Base-by-base conservation (phyloP, 805 yeast genomes). In the Millerozyma miso region DNA sequence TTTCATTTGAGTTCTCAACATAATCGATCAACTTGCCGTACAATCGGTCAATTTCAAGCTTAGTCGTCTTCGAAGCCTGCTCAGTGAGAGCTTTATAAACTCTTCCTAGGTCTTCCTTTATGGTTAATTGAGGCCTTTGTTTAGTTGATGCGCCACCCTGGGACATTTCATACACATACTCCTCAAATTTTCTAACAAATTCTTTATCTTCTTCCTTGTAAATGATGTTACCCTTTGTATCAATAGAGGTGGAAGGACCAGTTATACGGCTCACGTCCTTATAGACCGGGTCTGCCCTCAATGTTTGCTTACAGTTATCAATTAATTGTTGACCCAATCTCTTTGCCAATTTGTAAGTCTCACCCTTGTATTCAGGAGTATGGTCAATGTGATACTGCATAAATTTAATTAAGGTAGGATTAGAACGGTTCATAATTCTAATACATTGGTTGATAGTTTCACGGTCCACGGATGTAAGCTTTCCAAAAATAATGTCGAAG, bases 381-480 rank as follows among this genome's bases (percentile, higher is more conserved):
- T 83, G 88, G 63, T 85, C 93, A 62, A 85, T 83, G 56, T 64
- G 79, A 69, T 91, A 93, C 68, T 93, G 97, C 98, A 93, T 93
- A 65, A 91, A 89, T 60, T 90, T 91, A 57, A 93, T 86, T 60
- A 93, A 77, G 37, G 95, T 81, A 46, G 95, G 96, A 66, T 87
- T 89, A 35, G 98, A 84, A 67, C 98, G 82, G 79, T 93, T 93
- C 98, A 93, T 90, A 64, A 93, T 88, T 65, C 88, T 87, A 59
- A 93, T 90, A 67, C 99, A 95, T 63, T 89, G 96, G 51, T 91
- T 80, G 48, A 93, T 95, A 50, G 95, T 89, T 72, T 93, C 97
- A 65, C 99, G 82, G 67, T 93, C 98, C 52, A 93, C 85, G 46
- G 88, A 83, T 48, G 89, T 81, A 50, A 85, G 78, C 51, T 87